These are phyloP conservation scores for Trichophyton verrucosum DNA, from an alignment of 2,329 filamentous ascomycete species.

Conservation along the genomic window DNA sequence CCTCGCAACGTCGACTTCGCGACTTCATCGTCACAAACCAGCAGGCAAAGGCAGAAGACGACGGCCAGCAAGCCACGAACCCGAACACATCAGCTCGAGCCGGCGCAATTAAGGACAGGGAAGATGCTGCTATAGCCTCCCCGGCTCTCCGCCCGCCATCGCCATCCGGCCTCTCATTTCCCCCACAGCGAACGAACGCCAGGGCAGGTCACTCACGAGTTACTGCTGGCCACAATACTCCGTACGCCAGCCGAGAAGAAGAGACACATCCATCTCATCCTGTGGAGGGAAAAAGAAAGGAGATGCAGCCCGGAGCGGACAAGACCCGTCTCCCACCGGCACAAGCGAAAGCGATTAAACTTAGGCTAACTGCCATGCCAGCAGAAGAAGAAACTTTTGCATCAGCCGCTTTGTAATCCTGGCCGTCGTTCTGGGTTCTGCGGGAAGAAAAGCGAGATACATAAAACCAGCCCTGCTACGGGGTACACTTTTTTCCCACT, in stretches of 20 bases:
- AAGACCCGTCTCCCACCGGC: neutral
- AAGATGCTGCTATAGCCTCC: neutral
- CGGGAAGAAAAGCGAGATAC: neutral
- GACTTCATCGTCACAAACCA: too few species aligned
- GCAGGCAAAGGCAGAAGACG: neutral
- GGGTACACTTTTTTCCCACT: too few species aligned
- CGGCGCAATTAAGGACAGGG: neutral
- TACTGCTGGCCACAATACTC: too few species aligned
- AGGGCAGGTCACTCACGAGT: neutral
- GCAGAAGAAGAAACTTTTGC: neutral
- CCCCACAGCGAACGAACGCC: neutral
- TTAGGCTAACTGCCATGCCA: neutral
- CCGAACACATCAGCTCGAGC: neutral
- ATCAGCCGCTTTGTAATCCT: slow-evolving; percentile 3
- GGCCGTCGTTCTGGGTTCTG: neutral
- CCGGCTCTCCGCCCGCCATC: neutral
- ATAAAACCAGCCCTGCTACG: neutral
- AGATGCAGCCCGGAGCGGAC: neutral
- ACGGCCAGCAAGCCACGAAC: neutral
- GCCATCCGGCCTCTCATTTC: neutral
- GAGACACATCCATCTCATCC: neutral
- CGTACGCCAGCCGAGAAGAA: neutral
- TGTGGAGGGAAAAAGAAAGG: neutral
- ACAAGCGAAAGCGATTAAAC: neutral
- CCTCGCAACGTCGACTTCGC: neutral